These are phyloP conservation scores for Volvariella surrecta DNA, from an alignment of 1,284 basidiomycete species.

Conservation along the genomic window DNA sequence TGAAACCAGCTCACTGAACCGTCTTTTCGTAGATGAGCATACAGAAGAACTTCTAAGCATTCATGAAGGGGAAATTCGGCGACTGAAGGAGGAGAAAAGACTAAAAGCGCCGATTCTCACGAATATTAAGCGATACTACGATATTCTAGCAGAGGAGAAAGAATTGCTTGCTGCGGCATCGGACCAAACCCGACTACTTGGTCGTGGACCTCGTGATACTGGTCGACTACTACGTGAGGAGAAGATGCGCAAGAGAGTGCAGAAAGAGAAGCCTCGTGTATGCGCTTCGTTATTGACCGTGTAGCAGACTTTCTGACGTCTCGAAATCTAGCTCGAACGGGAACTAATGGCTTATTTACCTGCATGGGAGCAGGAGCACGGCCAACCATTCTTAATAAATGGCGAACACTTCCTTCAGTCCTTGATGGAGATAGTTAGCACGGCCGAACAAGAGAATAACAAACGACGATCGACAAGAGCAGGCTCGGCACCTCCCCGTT, in stretches of 20 bases:
- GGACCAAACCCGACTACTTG: constrained; percentile 71
- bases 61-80: constrained; percentile 84
- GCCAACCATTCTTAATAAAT: constrained; percentile 76
- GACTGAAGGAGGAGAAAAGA: constrained; percentile 74
- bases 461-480: constrained; percentile 36
- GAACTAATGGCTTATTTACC: constrained; percentile 79
- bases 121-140: constrained; percentile 82
- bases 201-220: constrained; percentile 72
- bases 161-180: constrained; percentile 77
- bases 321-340: constrained; percentile 64
- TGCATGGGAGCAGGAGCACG: constrained; percentile 80
- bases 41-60: constrained; percentile 82
- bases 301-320: constrained; percentile 2
- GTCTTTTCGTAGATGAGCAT: constrained; percentile 58
- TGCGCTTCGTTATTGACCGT: constrained; percentile 16
- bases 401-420: constrained; percentile 79
- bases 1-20: too few relatives aligned
- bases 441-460: constrained; percentile 69
- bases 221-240: constrained; percentile 84
- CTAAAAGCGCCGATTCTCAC: constrained; percentile 73
- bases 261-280: constrained; percentile 90
- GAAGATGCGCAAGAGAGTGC: constrained; percentile 96
- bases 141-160: constrained; percentile 86
- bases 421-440: constrained; percentile 62
- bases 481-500: constrained; percentile 48